phyloP scores from a whole-genome alignment of 169 alveolate species.

The Miamiensis avidus region DNA sequence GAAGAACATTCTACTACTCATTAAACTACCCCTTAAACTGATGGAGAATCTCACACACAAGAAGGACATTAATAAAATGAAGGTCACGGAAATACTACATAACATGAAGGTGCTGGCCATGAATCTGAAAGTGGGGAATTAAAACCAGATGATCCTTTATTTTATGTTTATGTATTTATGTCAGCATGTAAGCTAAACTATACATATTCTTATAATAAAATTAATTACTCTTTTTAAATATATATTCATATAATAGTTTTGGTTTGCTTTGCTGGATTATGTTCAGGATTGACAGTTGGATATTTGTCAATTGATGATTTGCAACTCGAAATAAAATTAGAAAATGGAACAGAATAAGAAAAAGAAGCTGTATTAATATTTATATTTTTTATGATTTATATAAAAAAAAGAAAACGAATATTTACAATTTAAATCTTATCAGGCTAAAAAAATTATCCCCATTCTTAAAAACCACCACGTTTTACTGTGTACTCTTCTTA shows the following conservation, averaged over 20 bases:
- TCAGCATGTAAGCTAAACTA: no score
- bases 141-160: no score
- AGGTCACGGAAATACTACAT: no score
- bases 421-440: neutral
- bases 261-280: slow-evolving; percentile 77
- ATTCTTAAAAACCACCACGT: slow-evolving; percentile 76
- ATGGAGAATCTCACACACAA: no score
- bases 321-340: slow-evolving; percentile 63
- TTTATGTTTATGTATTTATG: no score
- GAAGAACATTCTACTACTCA: no score
- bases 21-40: no score
- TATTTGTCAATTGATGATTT: slow-evolving; percentile 71
- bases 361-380: slow-evolving; percentile 46
- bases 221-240: no score
- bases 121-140: no score
- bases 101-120: no score
- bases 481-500: slow-evolving; percentile 70
- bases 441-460: slow-evolving; percentile 65
- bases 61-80: no score
- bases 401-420: neutral
- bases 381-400: neutral
- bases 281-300: slow-evolving; percentile 84
- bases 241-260: slow-evolving; percentile 34
- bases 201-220: no score
- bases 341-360: slow-evolving; percentile 70